These are phyloP conservation scores for Choiromyces venosus DNA, from an alignment of 495 filamentous ascomycete genomes.

Conservation along the genomic window DNA sequence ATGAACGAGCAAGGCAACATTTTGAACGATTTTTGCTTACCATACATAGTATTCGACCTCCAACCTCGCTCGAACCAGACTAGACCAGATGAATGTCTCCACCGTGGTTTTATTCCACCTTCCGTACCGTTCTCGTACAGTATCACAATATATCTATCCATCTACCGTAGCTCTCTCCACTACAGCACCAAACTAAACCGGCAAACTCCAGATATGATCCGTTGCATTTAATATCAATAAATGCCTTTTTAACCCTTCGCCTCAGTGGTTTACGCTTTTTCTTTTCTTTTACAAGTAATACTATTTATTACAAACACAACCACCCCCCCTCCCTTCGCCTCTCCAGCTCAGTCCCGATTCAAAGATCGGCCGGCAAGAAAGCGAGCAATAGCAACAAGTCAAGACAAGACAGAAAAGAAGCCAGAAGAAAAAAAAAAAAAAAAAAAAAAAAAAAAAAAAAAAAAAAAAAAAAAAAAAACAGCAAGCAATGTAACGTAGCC, in stretches of 20 bases:
- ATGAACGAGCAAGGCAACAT: too few relatives aligned
- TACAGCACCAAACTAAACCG: background rate
- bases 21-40: too few relatives aligned
- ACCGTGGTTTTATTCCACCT: too few relatives aligned
- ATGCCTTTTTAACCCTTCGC: background rate
- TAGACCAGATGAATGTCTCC: too few relatives aligned
- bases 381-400: too few relatives aligned
- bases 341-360: background rate
- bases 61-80: too few relatives aligned
- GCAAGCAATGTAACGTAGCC: background rate
- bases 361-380: background rate
- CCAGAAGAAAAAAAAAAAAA: background rate
- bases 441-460: background rate
- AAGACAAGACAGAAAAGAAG: background rate
- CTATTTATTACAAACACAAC: background rate
- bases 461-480: background rate
- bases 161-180: too few relatives aligned
- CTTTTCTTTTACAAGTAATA: background rate
- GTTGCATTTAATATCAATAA: background rate
- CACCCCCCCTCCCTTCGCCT: background rate
- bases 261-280: too few relatives aligned
- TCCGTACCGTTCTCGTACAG: too few relatives aligned
- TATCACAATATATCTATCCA: too few relatives aligned
- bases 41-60: too few relatives aligned
- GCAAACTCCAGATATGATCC: background rate